Evolutionary conservation across 2,329 filamentous ascomycete species (phyloP).

Genomic region (Neonectria ditissima): DNA sequence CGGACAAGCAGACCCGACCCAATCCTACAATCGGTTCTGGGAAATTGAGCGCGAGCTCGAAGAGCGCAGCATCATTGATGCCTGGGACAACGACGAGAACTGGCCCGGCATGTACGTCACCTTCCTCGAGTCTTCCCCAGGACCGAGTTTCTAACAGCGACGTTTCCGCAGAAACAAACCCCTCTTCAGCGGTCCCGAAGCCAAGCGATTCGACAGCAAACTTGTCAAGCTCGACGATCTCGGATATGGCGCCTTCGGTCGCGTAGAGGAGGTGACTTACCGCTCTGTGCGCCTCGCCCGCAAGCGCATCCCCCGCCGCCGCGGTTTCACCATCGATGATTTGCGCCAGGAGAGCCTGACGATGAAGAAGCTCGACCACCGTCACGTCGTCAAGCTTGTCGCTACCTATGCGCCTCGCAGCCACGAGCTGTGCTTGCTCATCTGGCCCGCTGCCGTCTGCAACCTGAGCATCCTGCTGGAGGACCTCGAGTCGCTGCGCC

Average conservation of each 20-base stretch:
- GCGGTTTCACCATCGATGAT: conserved; percentile 54
- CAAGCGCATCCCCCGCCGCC: conserved; percentile 55
- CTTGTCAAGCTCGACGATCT: conserved; percentile 51
- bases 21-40: conserved; percentile 39
- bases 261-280: conserved; percentile 58
- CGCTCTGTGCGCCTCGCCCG: conserved; percentile 57
- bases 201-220: conserved; percentile 50
- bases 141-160: conserved; percentile 18
- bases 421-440: conserved; percentile 57
- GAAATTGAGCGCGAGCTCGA: conserved; percentile 47
- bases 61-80: conserved; percentile 47
- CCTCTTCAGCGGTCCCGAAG: conserved; percentile 46
- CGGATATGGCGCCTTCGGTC: conserved; percentile 57
- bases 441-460: conserved; percentile 62
- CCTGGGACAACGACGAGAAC: conserved; percentile 49
- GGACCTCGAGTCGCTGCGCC: conserved; percentile 57
- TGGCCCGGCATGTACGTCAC: conserved; percentile 51
- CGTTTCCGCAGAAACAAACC: conserved; percentile 45
- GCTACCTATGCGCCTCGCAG: conserved; percentile 58
- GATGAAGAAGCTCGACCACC: conserved; percentile 61
- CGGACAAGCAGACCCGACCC: conserved; percentile 42
- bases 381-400: conserved; percentile 61
- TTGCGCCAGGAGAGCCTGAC: conserved; percentile 59
- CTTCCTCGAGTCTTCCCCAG: background rate
- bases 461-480: conserved; percentile 57